Evolutionary conservation across 257 asterid genomes (phyloP), one percentile per base, ranked within the genome.

Genomic region (Jacaranda mimosifolia): DNA sequence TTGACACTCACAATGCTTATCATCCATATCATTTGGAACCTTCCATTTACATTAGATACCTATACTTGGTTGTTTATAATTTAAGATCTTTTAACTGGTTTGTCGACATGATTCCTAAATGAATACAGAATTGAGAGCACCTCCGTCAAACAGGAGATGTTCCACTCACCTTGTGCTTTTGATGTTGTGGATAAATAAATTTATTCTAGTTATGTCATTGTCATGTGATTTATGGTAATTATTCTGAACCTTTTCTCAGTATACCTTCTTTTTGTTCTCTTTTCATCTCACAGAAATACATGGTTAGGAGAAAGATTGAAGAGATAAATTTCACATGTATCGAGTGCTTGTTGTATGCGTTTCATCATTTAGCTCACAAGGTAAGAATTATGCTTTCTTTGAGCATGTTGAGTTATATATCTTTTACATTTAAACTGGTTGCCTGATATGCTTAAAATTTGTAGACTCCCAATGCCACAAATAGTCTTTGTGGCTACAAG

Each of bases 401-500:
- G 67, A 17, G 26, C 19, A 48, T 18, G 55, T 39, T 21, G 18
- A 60, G 32, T n/a, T 59, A 11, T 51, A 52, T 62, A 63, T 72
- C 14, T 39, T 60, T 70, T 63, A 72, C 62, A 57, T 21, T 18
- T 15, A 57, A 67, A 70, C 18, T 68, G 38, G 12, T 11, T 42
- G 17, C 14, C 48, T 58, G 70, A 68, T 40, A 18, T 58, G 55
- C n/a, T 35, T 77, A 57, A 46, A 77, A 78, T 85, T 67, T 83
- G 69, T 79, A 95, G 99, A 84, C 96, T 81, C 98, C 98, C 72
- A 94, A 92, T 82, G 87, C 95, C 68, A 86, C 98, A 40, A 94
- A 94, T 79, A 88, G 97, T 86, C 93, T 92, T 68, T 94, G 99
- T 74, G 98, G 99, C 83, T 94, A 87, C 87, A 92, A 90, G 92